phyloP scores from a whole-genome alignment of 1,139 yeast species.

The Scheffersomyces titani region DNA sequence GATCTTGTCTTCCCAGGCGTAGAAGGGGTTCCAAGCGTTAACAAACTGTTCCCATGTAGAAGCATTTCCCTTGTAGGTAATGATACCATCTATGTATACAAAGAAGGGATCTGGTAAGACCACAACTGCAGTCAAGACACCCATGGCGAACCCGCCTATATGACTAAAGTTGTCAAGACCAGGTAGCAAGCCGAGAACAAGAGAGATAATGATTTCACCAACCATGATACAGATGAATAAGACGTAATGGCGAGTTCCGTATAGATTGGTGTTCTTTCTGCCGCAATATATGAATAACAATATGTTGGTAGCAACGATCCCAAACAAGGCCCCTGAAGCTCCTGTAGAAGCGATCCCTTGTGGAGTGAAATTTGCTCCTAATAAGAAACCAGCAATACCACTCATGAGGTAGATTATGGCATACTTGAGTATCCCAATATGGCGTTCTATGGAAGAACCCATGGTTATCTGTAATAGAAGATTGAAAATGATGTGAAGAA shows the following conservation, averaged over 20 bases:
- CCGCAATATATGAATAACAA: slow-evolving; percentile 60
- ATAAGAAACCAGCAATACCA: slow-evolving; percentile 68
- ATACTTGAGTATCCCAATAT: slow-evolving; percentile 59
- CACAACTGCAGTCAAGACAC: slow-evolving; percentile 52
- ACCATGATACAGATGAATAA: slow-evolving; percentile 50
- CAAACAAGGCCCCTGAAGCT: slow-evolving; percentile 76
- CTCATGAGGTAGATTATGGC: slow-evolving; percentile 58
- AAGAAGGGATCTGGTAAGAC: slow-evolving; percentile 62
- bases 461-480: slow-evolving; percentile 59
- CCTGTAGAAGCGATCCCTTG: slow-evolving; percentile 72
- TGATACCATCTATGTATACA: slow-evolving; percentile 44
- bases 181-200: slow-evolving; percentile 69
- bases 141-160: slow-evolving; percentile 74
- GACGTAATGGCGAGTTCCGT: slow-evolving; percentile 44
- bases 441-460: slow-evolving; percentile 64
- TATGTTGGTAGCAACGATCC: slow-evolving; percentile 65
- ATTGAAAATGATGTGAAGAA: slow-evolving; percentile 68
- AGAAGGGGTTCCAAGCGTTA: slow-evolving; percentile 46
- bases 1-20: slow-evolving; percentile 37
- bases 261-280: slow-evolving; percentile 44
- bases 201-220: slow-evolving; percentile 58
- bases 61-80: slow-evolving; percentile 30
- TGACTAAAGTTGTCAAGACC: slow-evolving; percentile 79
- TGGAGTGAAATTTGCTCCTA: slow-evolving; percentile 75
- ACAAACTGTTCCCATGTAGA: slow-evolving; percentile 42